phyloP scores from a whole-genome alignment of 768 basidiomycete genomes.

The Lyophyllum atratum region DNA sequence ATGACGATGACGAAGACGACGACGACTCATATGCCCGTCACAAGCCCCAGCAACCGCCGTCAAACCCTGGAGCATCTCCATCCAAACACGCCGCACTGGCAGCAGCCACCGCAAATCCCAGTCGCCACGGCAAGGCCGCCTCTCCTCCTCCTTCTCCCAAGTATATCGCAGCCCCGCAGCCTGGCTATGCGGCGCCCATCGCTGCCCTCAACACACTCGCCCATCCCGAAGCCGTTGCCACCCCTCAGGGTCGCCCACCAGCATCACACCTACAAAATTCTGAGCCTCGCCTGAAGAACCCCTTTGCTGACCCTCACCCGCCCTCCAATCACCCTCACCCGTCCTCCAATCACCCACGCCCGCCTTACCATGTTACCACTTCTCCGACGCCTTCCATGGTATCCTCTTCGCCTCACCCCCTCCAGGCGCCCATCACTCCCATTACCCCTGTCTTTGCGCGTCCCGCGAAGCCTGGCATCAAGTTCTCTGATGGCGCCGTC shows the following conservation, averaged over 20 bases:
- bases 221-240: slow-evolving; percentile 44
- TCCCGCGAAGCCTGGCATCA: slow-evolving; percentile 47
- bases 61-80: slow-evolving; percentile 14
- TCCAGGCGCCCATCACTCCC: slow-evolving; percentile 76
- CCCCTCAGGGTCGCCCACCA: slow-evolving; percentile 32
- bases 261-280: slow-evolving; percentile 18
- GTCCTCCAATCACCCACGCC: not conserved
- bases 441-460: slow-evolving; percentile 79
- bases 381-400: slow-evolving; percentile 11
- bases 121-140: slow-evolving; percentile 17
- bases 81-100: slow-evolving; percentile 41
- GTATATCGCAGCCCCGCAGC: slow-evolving; percentile 67
- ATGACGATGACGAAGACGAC: slow-evolving; percentile 43
- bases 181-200: slow-evolving; percentile 74
- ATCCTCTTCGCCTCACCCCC: slow-evolving; percentile 58
- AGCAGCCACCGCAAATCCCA: slow-evolving; percentile 29
- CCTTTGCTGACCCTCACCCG: slow-evolving; percentile 7
- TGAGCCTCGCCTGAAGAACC: slow-evolving; percentile 17
- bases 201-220: slow-evolving; percentile 58
- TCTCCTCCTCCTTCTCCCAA: slow-evolving; percentile 29
- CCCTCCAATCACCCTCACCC: not conserved
- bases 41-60: slow-evolving; percentile 16
- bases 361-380: slow-evolving; percentile 3
- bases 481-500: slow-evolving; percentile 41
- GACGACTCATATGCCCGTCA: slow-evolving; percentile 13